phyloP scores from a whole-genome alignment of 768 basidiomycete species.

The Hortiboletus flavorubellus region DNA sequence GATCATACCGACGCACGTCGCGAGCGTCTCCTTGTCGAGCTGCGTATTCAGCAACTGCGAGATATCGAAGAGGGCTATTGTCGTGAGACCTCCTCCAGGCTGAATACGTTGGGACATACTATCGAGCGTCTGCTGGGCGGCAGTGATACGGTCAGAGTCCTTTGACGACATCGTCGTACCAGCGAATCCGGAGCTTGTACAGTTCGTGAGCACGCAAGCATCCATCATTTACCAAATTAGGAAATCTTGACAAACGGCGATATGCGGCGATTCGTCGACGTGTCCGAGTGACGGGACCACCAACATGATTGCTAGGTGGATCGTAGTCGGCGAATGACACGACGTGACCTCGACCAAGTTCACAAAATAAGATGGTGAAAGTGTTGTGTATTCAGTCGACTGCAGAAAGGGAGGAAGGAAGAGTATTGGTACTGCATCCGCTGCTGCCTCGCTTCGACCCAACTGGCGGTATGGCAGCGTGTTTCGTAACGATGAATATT shows the following conservation, averaged over 20 bases:
- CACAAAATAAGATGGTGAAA: no score
- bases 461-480: no score
- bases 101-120: conserved; percentile 42
- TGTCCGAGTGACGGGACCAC: no score
- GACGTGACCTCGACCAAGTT: no score
- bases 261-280: no score
- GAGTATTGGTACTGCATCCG: neutral
- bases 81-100: conserved; percentile 6
- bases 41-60: conserved; percentile 86
- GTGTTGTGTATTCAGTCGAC: no score
- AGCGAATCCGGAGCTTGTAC: neutral
- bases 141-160: conserved; percentile 57
- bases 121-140: conserved; percentile 69
- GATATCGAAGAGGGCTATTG: conserved; percentile 76
- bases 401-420: no score
- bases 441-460: neutral
- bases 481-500: neutral
- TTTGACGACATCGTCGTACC: conserved; percentile 35
- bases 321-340: no score
- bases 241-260: neutral
- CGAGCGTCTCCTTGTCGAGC: conserved; percentile 88
- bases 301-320: no score
- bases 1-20: conserved; percentile 88
- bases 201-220: neutral
- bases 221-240: no score